A percentile compares a stretch with the other conserved stretches of the same genome.
phyloP scores from a whole-genome alignment of 163 green algal genomes.

The Trebouxiophyceae sp. region DNA sequence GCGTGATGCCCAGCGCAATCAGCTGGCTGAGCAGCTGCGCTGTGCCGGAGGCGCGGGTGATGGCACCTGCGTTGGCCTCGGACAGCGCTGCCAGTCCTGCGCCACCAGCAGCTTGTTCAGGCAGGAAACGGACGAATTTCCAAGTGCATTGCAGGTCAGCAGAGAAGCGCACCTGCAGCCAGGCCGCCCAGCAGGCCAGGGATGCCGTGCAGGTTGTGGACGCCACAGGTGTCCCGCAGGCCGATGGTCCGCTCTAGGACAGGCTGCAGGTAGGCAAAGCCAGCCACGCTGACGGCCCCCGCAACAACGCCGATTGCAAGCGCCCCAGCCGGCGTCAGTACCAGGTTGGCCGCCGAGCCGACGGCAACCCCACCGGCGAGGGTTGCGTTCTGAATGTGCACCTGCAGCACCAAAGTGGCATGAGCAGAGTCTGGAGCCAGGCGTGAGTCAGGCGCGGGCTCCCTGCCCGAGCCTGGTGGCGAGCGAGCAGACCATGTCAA shows the following conservation, averaged over 20 bases:
- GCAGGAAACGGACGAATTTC: too few species aligned
- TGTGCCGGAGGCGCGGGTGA: too few species aligned
- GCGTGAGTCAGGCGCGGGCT: too few species aligned
- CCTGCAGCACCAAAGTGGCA: neutral
- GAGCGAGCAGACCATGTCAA: constrained; percentile 25
- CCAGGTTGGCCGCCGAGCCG: constrained; percentile 39
- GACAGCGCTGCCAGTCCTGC: too few species aligned
- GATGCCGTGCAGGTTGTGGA: constrained; percentile 55
- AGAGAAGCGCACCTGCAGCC: constrained; percentile 15
- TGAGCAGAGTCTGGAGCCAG: too few species aligned
- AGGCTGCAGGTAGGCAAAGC: constrained; percentile 35
- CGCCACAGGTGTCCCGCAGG: constrained; percentile 33
- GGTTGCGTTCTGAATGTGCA: constrained; percentile 58
- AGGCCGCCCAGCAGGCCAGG: constrained; percentile 29
- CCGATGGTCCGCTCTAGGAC: constrained; percentile 28
- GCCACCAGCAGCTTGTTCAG: too few species aligned
- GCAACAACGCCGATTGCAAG: constrained; percentile 32
- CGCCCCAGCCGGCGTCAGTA: constrained; percentile 24
- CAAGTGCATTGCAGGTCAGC: too few species aligned
- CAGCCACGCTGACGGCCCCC: constrained; percentile 27
- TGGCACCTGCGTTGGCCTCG: too few species aligned
- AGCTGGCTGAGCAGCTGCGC: too few species aligned
- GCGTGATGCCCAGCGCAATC: too few species aligned
- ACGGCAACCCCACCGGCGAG: constrained; percentile 63
- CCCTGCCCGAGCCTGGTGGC: too few species aligned